A percentile compares a stretch with the other conserved stretches of the same genome.
Evolutionary conservation across 805 yeast species (phyloP).

Genomic region (Kodamaea fukazawae): DNA sequence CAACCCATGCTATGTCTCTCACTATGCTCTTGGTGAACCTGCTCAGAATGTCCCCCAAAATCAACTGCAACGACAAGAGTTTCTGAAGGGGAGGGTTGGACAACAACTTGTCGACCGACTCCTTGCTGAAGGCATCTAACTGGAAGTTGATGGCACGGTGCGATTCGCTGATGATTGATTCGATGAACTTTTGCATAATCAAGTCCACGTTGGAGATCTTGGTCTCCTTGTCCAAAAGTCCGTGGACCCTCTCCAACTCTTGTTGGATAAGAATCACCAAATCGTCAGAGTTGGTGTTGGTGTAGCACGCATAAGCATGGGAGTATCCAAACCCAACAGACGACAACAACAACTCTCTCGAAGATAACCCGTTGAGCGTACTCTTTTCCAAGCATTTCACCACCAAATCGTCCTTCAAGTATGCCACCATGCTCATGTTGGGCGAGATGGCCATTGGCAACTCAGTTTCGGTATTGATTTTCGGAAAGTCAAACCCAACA

Average conservation of each 20-base stretch:
- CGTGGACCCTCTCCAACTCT: conserved; percentile 33
- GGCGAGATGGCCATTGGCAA: conserved; percentile 45
- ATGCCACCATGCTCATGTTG: conserved; percentile 42
- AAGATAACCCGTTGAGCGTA: conserved; percentile 13
- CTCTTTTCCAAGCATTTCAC: conserved; percentile 22
- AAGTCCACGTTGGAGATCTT: conserved; percentile 12
- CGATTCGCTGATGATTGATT: conserved; percentile 56
- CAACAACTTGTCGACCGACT: conserved; percentile 70
- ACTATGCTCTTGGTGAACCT: conserved; percentile 26
- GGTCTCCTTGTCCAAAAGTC: neutral
- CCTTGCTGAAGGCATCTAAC: conserved; percentile 61
- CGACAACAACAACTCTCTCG: conserved; percentile 38
- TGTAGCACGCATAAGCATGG: conserved; percentile 70
- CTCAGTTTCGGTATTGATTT: conserved; percentile 16
- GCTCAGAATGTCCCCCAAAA: conserved; percentile 48
- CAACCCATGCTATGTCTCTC: conserved; percentile 56
- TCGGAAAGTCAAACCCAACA: conserved; percentile 52
- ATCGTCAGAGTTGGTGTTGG: conserved; percentile 68
- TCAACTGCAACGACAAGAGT: conserved; percentile 64
- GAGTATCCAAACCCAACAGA: conserved; percentile 62
- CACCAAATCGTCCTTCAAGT: conserved; percentile 16
- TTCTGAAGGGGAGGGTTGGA: conserved; percentile 78
- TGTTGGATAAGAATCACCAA: conserved; percentile 53
- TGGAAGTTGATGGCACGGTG: conserved; percentile 75
- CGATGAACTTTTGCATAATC: conserved; percentile 27